phyloP scores from a whole-genome alignment of 495 filamentous ascomycete species.

The Endocarpon pusillum region DNA sequence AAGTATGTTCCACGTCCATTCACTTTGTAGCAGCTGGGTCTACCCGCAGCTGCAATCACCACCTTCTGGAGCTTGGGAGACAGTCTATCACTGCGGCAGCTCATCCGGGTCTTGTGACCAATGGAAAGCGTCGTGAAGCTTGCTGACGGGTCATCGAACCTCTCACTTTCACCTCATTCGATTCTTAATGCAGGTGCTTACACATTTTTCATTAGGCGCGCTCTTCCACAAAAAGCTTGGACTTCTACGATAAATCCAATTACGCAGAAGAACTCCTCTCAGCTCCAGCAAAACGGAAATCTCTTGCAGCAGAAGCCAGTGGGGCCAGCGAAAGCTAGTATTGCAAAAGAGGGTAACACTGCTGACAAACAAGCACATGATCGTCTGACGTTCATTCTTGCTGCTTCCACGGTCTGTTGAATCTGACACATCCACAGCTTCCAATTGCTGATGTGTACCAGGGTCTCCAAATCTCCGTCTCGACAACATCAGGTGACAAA shows the following conservation, averaged over 20 bases:
- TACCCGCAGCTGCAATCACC: no score
- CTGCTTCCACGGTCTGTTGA: slow-evolving; percentile 42
- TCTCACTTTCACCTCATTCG: no score
- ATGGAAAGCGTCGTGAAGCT: no score
- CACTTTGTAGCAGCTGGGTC: no score
- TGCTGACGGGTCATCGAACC: no score
- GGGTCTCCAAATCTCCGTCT: slow-evolving; percentile 52
- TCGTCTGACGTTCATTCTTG: slow-evolving; percentile 43
- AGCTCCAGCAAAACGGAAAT: slow-evolving; percentile 36
- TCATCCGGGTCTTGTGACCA: no score
- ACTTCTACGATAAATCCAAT: slow-evolving; percentile 46
- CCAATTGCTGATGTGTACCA: slow-evolving; percentile 22
- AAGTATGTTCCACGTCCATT: no score
- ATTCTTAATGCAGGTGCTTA: no score
- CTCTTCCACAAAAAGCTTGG: slow-evolving; percentile 44
- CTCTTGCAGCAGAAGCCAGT: slow-evolving; percentile 26
- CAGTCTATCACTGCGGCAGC: no score
- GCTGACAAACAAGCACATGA: slow-evolving; percentile 49
- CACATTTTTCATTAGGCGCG: slow-evolving; percentile 18
- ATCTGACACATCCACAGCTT: slow-evolving; percentile 1
- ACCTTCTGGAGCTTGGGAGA: no score
- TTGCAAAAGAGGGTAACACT: slow-evolving; percentile 34
- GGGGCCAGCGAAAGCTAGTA: slow-evolving; percentile 20
- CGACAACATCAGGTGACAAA: slow-evolving; percentile 50
- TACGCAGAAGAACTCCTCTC: slow-evolving; percentile 36